Base-by-base conservation (phyloP, 495 filamentous ascomycete species). In the Podospora conica region DNA sequence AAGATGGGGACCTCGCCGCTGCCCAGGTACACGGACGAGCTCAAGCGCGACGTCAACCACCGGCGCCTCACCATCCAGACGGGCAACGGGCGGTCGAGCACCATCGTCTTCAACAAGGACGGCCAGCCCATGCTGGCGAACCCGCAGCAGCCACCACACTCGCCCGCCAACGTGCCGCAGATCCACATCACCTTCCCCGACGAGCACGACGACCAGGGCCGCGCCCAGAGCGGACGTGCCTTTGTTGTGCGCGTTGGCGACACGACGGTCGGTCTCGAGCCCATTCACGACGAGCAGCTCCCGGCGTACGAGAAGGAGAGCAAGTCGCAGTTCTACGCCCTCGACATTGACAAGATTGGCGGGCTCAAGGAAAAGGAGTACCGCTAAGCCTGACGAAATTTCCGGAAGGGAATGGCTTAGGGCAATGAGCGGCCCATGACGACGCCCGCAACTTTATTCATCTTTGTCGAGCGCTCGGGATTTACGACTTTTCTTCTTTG, bases 161-260 rank as follows among this genome's bases (percentile, higher is more conserved):
- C 91, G 64, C 91, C 91, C n/a, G 83, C 80, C 69, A 83, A 83
- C 64, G 86, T 98, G 12, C 95, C 95, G 11, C 92, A 97, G 78
- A 98, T 98, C 73, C 91, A 93, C 76, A 96, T 98, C 73, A 98
- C 95, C 0, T 97, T 98, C 80, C 95, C 95, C 15, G 95, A 98
- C 69, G 94, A 98, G 83, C 86, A 90, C 61, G 94, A 93, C 71
- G 90, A 97, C 69, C 86, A 88, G 55, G 96, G 96, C 63, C 90
- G 90, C 75, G 85, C 85, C 66, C 91, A 89, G 80, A 93, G 89
- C 58, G 93, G 93, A 27, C 85, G 92, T 10, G 90, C 97, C 25
- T 90, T 98, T n/a, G 85, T 98, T 11, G 94, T 98, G 25, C 83
- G 90, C 55, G 92, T 98, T 67, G 93, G 93, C 65, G 96, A 98